A percentile compares a stretch with the other conserved stretches of the same genome.
Conservation (phyloP, 73 alveolate genomes). For the Tetrahymena malaccensis region DNA sequence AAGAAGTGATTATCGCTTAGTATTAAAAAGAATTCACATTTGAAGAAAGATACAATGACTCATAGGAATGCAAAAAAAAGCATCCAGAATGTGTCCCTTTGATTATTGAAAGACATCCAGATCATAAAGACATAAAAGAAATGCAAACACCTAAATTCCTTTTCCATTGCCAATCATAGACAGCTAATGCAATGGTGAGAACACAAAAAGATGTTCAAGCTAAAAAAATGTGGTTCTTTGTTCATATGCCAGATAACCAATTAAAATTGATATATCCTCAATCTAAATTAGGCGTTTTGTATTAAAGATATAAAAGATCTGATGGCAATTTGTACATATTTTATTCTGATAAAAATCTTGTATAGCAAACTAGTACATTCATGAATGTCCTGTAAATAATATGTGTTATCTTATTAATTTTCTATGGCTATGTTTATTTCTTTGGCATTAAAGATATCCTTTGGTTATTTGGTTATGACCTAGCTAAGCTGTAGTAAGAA, state of each 20-base stretch:
- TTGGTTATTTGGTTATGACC: neutral
- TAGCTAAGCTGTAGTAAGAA: neutral
- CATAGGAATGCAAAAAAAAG: neutral
- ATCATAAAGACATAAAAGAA: neutral
- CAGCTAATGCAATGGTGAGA: neutral
- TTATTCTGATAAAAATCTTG: neutral
- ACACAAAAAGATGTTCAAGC: neutral
- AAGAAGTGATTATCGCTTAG: neutral
- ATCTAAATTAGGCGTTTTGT: neutral
- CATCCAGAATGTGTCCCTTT: neutral
- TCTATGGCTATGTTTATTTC: neutral
- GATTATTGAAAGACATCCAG: neutral
- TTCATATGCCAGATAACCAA: neutral
- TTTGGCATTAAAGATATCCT: neutral
- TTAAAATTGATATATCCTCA: neutral
- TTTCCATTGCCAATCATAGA: neutral
- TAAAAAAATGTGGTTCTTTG: neutral
- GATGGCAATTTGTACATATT: neutral
- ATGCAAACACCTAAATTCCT: neutral
- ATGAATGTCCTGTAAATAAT: neutral
- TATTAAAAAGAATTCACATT: neutral
- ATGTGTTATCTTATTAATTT: neutral
- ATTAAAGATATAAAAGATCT: neutral
- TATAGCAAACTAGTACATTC: neutral
- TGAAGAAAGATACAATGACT: neutral